Evolutionary conservation across 176 grass and related monocot species (phyloP), one percentile per base, ranked within the genome.

Genomic region (Lolium rigidum): DNA sequence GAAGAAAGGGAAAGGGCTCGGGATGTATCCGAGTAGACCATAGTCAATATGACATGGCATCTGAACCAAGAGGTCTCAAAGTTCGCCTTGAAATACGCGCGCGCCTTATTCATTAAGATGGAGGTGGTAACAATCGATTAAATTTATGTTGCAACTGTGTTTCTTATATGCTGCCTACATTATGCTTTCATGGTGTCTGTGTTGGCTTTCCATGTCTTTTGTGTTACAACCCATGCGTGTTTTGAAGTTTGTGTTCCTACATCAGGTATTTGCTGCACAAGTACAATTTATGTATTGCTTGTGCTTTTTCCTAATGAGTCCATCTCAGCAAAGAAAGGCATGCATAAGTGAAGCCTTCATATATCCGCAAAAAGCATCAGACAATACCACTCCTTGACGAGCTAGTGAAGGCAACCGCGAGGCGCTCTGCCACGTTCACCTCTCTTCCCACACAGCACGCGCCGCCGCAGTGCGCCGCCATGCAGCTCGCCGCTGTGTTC

Each of bases 401-500:
- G 26, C 26, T 35, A 8, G 66, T 43, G 68, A 44, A 13, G 39
- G 43, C 38, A 71, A 13, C 72, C 46, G 12, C 47, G 22, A 47
- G 31, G 31, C 70, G 46, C 1, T 50, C 17, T 39, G 35, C 6
- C 65, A 68, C 31, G 66, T 52, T 52, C 22, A 17, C 1, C 47
- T 75, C 47, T 51, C 21, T 49, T 26, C 12, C 11, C n/a, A 26
- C 12, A 74, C 12, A 74, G 21, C 68, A 10, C 9, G 39, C 41
- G 39, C 39, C 16, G 10, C 11, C 24, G 61, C 61, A 17, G 66
- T 20, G 31, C 16, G 4, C 15, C 76, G 41, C 70, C 59, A 88
- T 87, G 90, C 5, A 70, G 74, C 62, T 89, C 81, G 54, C 81
- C 60, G 84, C 38, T 20, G 20, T 81, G 16, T 85, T 70, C 86